Conservation (phyloP, 2,329 filamentous ascomycete genomes). For the Ascochyta viciae-villosae region DNA sequence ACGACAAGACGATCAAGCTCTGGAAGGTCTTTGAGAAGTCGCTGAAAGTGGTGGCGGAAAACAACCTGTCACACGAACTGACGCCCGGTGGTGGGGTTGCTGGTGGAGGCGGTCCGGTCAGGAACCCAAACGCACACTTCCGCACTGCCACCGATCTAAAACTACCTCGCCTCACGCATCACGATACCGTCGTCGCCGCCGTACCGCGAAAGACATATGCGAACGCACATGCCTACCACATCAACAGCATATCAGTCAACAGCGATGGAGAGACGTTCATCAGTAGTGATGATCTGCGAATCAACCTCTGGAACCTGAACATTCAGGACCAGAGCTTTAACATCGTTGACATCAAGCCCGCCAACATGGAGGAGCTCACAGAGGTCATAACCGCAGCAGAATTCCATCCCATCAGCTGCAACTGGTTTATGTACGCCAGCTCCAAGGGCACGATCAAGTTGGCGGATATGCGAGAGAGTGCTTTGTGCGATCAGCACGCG, state of each 20-base stretch:
- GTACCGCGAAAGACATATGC: conserved; percentile 96
- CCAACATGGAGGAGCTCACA: conserved; percentile 99
- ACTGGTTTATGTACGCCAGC: conserved; percentile 99
- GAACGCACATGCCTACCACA: conserved; percentile 98
- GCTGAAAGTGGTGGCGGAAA: conserved; percentile 97
- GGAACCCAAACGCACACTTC: conserved; percentile 77
- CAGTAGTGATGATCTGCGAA: conserved; percentile 95
- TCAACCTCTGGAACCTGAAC: conserved; percentile 99
- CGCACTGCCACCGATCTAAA: conserved; percentile 83
- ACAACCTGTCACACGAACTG: conserved; percentile 94
- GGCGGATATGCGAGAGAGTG: conserved; percentile 97
- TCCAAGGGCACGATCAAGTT: conserved; percentile 99
- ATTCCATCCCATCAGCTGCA: conserved; percentile 96
- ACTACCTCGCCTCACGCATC: conserved; percentile 93
- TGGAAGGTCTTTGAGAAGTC: conserved; percentile 99
- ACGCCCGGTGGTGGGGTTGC: conserved; percentile 75
- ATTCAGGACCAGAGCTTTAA: conserved; percentile 99
- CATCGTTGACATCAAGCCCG: conserved; percentile 99
- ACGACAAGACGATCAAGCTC: conserved; percentile 99
- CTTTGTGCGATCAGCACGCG: conserved; percentile 91
- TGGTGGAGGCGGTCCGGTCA: conserved; percentile 78
- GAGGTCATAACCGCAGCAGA: conserved; percentile 98
- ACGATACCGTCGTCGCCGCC: conserved; percentile 96
- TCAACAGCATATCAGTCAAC: conserved; percentile 99
- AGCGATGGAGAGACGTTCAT: conserved; percentile 99